A percentile compares a stretch with the other conserved stretches of the same genome.
Conservation (phyloP, 768 basidiomycete species). For the Leccinum obscurum region DNA sequence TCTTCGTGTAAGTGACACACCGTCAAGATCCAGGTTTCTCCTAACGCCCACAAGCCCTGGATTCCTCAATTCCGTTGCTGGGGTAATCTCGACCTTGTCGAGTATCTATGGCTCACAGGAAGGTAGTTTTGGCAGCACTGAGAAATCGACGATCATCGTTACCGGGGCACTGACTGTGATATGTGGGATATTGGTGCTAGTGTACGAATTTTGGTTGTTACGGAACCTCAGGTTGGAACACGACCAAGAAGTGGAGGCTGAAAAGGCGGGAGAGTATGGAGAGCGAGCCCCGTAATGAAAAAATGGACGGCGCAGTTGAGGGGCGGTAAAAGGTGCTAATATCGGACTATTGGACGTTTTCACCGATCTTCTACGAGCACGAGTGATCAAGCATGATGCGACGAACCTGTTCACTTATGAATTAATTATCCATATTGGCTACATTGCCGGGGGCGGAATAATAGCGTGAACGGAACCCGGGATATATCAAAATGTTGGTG, state of each 20-base stretch:
- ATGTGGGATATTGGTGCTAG: constrained; percentile 40
- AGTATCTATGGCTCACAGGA: constrained; percentile 51
- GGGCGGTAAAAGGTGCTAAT: neutral
- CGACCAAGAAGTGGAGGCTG: constrained; percentile 40
- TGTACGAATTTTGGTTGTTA: constrained; percentile 48
- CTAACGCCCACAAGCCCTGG: constrained; percentile 45
- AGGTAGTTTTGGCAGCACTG: constrained; percentile 43
- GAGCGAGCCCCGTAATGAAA: constrained; percentile 37
- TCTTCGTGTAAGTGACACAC: constrained; percentile 48
- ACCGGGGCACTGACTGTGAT: constrained; percentile 41
- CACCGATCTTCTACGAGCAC: neutral
- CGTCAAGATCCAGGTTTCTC: neutral
- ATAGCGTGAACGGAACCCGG: constrained; percentile 1
- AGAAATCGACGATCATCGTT: constrained; percentile 48
- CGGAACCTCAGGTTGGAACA: constrained; percentile 45
- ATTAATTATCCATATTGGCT: constrained; percentile 1
- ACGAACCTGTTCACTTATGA: neutral
- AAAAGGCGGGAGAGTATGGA: constrained; percentile 44
- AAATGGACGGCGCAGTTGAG: neutral
- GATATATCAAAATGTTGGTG: constrained; percentile 1
- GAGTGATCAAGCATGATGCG: neutral
- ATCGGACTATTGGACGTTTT: neutral
- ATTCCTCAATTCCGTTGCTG: constrained; percentile 54
- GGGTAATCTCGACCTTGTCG: constrained; percentile 54
- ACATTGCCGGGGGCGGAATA: neutral